Percentiles rank a stretch among this genome's conserved stretches.
phyloP scores from a whole-genome alignment of 1,284 basidiomycete genomes.

The Pseudozyma thailandica region DNA sequence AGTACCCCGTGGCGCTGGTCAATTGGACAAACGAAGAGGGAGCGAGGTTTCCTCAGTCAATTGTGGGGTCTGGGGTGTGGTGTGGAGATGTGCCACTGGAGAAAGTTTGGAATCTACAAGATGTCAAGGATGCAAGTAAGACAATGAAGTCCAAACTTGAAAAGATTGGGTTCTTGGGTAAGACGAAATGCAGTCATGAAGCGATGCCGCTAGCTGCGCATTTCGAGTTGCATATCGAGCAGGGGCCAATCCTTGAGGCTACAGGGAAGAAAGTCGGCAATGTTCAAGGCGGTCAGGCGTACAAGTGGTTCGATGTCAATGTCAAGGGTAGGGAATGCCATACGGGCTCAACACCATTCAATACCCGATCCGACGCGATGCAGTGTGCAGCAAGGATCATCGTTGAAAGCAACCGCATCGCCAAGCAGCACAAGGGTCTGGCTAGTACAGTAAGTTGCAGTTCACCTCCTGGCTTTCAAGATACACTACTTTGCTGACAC shows the following conservation, averaged over 20 bases:
- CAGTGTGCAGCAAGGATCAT: slow-evolving; percentile 40
- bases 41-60: slow-evolving; percentile 41
- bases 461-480: too few relatives aligned
- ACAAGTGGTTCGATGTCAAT: slow-evolving; percentile 49
- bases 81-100: slow-evolving; percentile 44
- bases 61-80: slow-evolving; percentile 64
- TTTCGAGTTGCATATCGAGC: slow-evolving; percentile 49
- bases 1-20: slow-evolving; percentile 33
- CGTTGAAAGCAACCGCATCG: slow-evolving; percentile 42
- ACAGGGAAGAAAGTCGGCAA: slow-evolving; percentile 36
- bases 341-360: slow-evolving; percentile 43
- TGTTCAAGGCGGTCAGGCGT: slow-evolving; percentile 41
- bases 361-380: slow-evolving; percentile 43
- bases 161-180: slow-evolving; percentile 35
- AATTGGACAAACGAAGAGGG: slow-evolving; percentile 53
- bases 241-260: slow-evolving; percentile 42
- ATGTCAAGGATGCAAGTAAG: slow-evolving; percentile 28
- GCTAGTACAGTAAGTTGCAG: slow-evolving; percentile 32
- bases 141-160: slow-evolving; percentile 45
- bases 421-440: slow-evolving; percentile 30
- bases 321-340: slow-evolving; percentile 38
- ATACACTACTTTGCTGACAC: not conserved
- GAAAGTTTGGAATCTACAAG: slow-evolving; percentile 32
- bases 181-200: slow-evolving; percentile 31
- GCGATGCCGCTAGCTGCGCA: slow-evolving; percentile 40